Base-by-base conservation (phyloP, 352 stramenopile species). In the Phytophthora colocasiae region DNA sequence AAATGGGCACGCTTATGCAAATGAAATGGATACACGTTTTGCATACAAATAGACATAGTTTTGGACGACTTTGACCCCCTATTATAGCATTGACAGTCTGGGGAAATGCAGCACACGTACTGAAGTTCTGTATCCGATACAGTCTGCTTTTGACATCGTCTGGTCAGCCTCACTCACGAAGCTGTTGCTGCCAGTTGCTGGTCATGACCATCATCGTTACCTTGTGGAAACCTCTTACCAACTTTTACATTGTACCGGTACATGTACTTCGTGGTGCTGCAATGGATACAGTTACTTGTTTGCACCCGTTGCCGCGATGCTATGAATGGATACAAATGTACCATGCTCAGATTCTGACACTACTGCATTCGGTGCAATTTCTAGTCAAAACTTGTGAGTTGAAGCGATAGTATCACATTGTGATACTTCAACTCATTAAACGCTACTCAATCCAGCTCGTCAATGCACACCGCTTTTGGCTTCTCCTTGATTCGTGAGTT, bases 401-500 rank as follows among this genome's bases (percentile, higher is more conserved):
- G n/a, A n/a, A n/a, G n/a, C n/a, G n/a, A n/a, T n/a, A n/a, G n/a
- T n/a, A n/a, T n/a, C n/a, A n/a, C n/a, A n/a, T n/a, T n/a, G n/a
- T n/a, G n/a, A n/a, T n/a, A n/a, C 19, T 43, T 43, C 46, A 40
- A 41, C 46, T 26, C 29, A 41, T 14, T 27, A 31, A 53, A 27
- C 32, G 40, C 58, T 54, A 10, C 27, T 66, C 61, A 87, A 56
- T 87, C 78, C 29, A 87, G 52, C 29, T 87, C 78, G 31, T 87
- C 78, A 31, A 87, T 82, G 45, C 76, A 85, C 27, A 85, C 71
- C 26, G 63, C 73, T 49, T 75, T 50, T 1, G 71, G 55, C 1
- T 57, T 50, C 22, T 69, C 34, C 50, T 67, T 58, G 34, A 75
- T 62, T 9, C 60, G 54, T 1, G 58, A 63, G n/a, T 6, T 14